Base-by-base conservation (phyloP, 768 basidiomycete species). In the Podaxis pistillaris region DNA sequence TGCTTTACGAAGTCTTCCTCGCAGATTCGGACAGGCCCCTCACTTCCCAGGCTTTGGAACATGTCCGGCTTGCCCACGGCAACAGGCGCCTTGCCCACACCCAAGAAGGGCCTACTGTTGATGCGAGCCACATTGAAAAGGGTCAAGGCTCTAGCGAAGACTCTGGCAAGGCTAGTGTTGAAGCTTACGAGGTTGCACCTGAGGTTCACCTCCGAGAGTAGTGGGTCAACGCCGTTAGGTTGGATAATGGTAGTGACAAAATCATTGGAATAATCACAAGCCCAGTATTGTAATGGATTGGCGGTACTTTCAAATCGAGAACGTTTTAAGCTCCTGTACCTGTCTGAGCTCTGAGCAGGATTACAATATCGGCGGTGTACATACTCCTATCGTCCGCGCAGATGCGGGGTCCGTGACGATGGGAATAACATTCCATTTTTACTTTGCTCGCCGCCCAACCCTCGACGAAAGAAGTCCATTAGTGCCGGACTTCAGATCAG, bases 1-100 rank as follows among this genome's bases (percentile, higher is more conserved):
- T 78, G 56, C 61, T 87, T 28, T 88, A 89, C 58, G 84, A 88
- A 64, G 62, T 81, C 8, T 78, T 89, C 70, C 73, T 90, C 26
- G 71, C 75, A 24, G 88, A 89, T 69, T 84, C 61, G 13, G 61
- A 62, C 36, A 49, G 47, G 19, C 46, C 33, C 22, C 19, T 62
- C 22, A 62, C 61, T 2, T 22, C 54, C 12, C 46, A 62, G 13
- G 61, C 55, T 4, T 5, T 56, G 24, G 47, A 56, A 22, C 33
- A 47, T 38, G 37, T 19, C 5, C 61, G 26, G 11, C 30, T 62
- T 13, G 47, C 15, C 4, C 44, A 62, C 24, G 61, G 61, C n/a
- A 62, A 62, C 55, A 62, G 61, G 36, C 61, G 61, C 15, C 46
- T 56, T 15, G n/a, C 19, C 9, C 44, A 56, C 4, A 12, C 47